Evolutionary conservation across 495 filamentous ascomycete species (phyloP).

Genomic region (Talaromyces wortmannii): DNA sequence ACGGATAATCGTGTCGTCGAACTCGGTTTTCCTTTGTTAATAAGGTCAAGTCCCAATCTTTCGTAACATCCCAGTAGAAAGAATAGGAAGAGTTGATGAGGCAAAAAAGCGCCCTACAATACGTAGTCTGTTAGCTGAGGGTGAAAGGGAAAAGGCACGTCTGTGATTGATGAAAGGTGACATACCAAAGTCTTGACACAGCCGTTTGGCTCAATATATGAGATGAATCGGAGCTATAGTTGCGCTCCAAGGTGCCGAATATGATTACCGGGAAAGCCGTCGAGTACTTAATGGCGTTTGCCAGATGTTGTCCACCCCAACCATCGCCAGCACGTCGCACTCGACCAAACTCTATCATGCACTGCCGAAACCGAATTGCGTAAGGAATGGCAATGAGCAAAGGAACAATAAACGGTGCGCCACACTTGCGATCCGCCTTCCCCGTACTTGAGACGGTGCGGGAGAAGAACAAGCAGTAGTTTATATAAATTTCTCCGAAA

Average conservation of each 20-base stretch:
- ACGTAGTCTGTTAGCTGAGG: background rate
- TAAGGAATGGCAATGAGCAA: slow-evolving; percentile 75
- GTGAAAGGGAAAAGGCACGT: background rate
- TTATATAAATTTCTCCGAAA: slow-evolving; percentile 81
- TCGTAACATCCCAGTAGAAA: slow-evolving; percentile 96
- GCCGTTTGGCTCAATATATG: slow-evolving; percentile 49
- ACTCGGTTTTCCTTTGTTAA: slow-evolving; percentile 48
- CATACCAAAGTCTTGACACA: slow-evolving; percentile 51
- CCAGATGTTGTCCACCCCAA: slow-evolving; percentile 77
- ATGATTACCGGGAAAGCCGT: slow-evolving; percentile 89
- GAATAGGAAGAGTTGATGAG: slow-evolving; percentile 81
- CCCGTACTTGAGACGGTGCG: slow-evolving; percentile 63
- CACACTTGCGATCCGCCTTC: slow-evolving; percentile 73
- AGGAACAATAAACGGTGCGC: slow-evolving; percentile 68
- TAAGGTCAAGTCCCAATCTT: slow-evolving; percentile 94
- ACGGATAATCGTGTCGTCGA: slow-evolving; percentile 57
- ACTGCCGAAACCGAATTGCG: slow-evolving; percentile 84
- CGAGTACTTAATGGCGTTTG: slow-evolving; percentile 89
- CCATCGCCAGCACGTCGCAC: slow-evolving; percentile 50
- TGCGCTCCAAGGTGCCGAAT: slow-evolving; percentile 65
- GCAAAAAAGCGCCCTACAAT: slow-evolving; percentile 48
- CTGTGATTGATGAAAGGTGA: background rate
- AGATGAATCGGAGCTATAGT: slow-evolving; percentile 46
- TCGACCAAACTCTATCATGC: slow-evolving; percentile 78
- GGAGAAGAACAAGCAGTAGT: slow-evolving; percentile 81